Evolutionary conservation across 768 basidiomycete species (phyloP).

Genomic region (Suillus sp.): DNA sequence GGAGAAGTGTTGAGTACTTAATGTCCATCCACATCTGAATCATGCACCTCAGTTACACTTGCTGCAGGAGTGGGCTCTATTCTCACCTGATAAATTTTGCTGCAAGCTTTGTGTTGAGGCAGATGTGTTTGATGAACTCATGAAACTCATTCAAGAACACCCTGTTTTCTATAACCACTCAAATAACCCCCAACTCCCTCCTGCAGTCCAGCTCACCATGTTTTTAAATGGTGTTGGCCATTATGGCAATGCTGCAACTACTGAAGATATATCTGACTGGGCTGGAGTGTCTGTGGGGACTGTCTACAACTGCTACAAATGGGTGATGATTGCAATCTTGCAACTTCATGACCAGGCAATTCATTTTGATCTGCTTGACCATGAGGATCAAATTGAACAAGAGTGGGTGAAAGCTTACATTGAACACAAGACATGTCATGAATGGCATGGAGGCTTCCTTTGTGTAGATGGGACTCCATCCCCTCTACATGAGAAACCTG

Average conservation of each 20-base stretch:
- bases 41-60: slow-evolving; percentile 9
- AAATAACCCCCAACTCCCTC: slow-evolving; percentile 9
- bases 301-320: slow-evolving; percentile 12
- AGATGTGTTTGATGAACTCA: slow-evolving; percentile 26
- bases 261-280: slow-evolving; percentile 10
- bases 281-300: slow-evolving; percentile 14
- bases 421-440: background rate
- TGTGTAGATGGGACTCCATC: slow-evolving; percentile 13
- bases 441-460: slow-evolving; percentile 13
- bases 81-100: background rate
- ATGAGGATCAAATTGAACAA: slow-evolving; percentile 10
- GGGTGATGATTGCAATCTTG: slow-evolving; percentile 13
- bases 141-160: slow-evolving; percentile 22
- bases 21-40: background rate
- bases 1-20: background rate
- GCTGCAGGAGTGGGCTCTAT: slow-evolving; percentile 4
- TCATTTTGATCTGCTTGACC: slow-evolving; percentile 3
- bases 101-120: slow-evolving; percentile 30
- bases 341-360: slow-evolving; percentile 10
- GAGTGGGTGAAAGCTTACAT: background rate
- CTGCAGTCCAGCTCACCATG: background rate
- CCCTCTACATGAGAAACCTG: slow-evolving; percentile 21
- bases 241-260: slow-evolving; percentile 9
- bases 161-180: slow-evolving; percentile 27
- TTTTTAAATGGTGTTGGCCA: slow-evolving; percentile 11